phyloP scores from a whole-genome alignment of 1,139 yeast species.

The Scheffersomyces illinoinensis region DNA sequence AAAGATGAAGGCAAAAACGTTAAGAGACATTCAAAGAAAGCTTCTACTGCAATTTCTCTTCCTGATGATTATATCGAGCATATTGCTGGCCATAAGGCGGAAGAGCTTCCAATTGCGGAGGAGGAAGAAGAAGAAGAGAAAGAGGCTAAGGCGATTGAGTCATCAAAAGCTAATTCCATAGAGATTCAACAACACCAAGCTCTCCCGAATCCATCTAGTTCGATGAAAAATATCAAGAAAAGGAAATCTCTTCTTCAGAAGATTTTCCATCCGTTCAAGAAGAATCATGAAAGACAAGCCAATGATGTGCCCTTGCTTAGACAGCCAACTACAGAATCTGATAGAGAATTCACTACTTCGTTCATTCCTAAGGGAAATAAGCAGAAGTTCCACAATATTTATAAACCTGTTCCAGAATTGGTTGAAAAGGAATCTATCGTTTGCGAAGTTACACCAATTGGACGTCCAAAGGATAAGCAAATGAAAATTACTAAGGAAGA shows the following conservation, averaged over 20 bases:
- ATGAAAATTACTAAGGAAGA: too few species aligned
- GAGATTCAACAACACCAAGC: neutral
- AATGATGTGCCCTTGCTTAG: neutral
- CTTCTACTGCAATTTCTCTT: neutral
- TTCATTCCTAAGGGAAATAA: conserved; percentile 23
- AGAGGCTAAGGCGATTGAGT: conserved; percentile 1
- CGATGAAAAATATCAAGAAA: neutral
- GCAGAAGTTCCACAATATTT: conserved; percentile 13
- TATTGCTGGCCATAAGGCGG: neutral
- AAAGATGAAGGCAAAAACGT: neutral
- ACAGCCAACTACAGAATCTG: neutral
- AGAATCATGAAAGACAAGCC: neutral
- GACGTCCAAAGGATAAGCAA: neutral
- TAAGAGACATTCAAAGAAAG: neutral
- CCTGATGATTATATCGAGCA: neutral
- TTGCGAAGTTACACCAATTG: neutral
- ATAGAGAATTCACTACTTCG: conserved; percentile 15
- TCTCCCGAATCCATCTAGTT: neutral
- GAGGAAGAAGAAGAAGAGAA: conserved; percentile 1
- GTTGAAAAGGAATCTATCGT: neutral
- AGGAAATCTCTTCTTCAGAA: conserved; percentile 22
- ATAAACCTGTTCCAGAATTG: conserved; percentile 18
- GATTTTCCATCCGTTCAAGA: conserved; percentile 17
- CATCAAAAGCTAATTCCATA: neutral
- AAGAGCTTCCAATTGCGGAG: neutral